Percentiles rank a stretch among this genome's conserved stretches.
These are phyloP conservation scores for Xylaria sp. DNA, from an alignment of 2,329 filamentous ascomycete species.

Conservation along the genomic window DNA sequence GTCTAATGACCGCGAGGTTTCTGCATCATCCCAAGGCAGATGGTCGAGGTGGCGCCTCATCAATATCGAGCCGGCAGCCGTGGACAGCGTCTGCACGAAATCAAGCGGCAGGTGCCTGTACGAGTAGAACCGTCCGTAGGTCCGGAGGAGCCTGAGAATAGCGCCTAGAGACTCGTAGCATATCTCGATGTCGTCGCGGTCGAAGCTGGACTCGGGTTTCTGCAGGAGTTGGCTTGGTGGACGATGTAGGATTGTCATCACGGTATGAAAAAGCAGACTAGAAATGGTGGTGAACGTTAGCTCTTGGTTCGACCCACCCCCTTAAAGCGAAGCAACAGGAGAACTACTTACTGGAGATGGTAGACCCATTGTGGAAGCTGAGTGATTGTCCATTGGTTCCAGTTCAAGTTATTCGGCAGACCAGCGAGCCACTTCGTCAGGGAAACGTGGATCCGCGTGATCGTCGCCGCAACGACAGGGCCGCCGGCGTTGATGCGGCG, in stretches of 20 bases:
- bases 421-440: slow-evolving; percentile 59
- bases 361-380: slow-evolving; percentile 58
- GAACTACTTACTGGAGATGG: slow-evolving; percentile 54
- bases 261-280: slow-evolving; percentile 60
- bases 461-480: slow-evolving; percentile 54
- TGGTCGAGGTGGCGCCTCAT: slow-evolving; percentile 58
- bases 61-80: slow-evolving; percentile 58
- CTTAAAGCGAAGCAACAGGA: background rate
- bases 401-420: slow-evolving; percentile 59
- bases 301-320: background rate
- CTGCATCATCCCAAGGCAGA: slow-evolving; percentile 53
- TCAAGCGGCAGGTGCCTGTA: slow-evolving; percentile 58
- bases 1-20: slow-evolving; percentile 62
- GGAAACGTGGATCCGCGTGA: slow-evolving; percentile 58
- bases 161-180: slow-evolving; percentile 61
- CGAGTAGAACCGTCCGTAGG: slow-evolving; percentile 56
- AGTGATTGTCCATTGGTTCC: slow-evolving; percentile 62
- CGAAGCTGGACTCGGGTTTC: slow-evolving; percentile 50
- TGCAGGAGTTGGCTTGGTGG: slow-evolving; percentile 57
- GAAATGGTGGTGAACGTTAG: slow-evolving; percentile 16
- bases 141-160: slow-evolving; percentile 57
- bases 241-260: slow-evolving; percentile 63
- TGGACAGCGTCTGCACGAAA: slow-evolving; percentile 61
- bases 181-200: slow-evolving; percentile 57
- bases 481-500: slow-evolving; percentile 54